Evolutionary conservation across 768 basidiomycete genomes (phyloP), one percentile per base, ranked within the genome.

Genomic region (Tricholoma bakamatsutake): DNA sequence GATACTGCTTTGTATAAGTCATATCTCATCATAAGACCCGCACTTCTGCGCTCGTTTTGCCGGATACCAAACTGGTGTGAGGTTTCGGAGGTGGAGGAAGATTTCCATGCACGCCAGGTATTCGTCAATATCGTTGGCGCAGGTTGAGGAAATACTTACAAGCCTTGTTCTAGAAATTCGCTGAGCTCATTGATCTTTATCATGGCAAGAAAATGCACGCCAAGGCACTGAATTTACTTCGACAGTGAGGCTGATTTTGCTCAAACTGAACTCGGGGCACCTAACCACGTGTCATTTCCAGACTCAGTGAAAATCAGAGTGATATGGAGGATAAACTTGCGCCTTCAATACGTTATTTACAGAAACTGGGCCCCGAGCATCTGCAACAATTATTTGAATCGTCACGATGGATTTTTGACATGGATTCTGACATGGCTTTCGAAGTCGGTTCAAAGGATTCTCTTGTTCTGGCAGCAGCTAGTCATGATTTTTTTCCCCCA

Each of bases 51-150:
- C 0, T 84, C 91, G 30, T 70, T 98, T 50, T 98, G 96, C 69
- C 81, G 96, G 42, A 75, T 96, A 24, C 82, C 91, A 2, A 98
- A 97, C 69, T 99, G 94, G 93, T 98, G 96, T 69, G 97, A 98
- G 65, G 94, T 98, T 1, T 84, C 84, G 4, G 90, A 95, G 63
- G 91, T 95, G 1, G 94, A 99, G 67, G 93, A 90, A 66, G 82
- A 93, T 57, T 71, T 99, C 52, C 79, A 83, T 55, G 82, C 81
- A 28, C 81, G 88, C 34, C 86, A 88, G 82, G 95, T 92, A 53
- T 64, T 3, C 49, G 10, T 12, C n/a, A 9, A 48, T 52, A 13
- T 18, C 52, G 50, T 43, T 31, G 46, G 2, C 12, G 21, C 15
- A 43, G 21, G 8, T 31, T 18, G 34, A 31, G 52, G 17, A 18